Evolutionary conservation across 352 stramenopile genomes (phyloP), one percentile per base, ranked within the genome.

Genomic region (Phytophthora cactorum): DNA sequence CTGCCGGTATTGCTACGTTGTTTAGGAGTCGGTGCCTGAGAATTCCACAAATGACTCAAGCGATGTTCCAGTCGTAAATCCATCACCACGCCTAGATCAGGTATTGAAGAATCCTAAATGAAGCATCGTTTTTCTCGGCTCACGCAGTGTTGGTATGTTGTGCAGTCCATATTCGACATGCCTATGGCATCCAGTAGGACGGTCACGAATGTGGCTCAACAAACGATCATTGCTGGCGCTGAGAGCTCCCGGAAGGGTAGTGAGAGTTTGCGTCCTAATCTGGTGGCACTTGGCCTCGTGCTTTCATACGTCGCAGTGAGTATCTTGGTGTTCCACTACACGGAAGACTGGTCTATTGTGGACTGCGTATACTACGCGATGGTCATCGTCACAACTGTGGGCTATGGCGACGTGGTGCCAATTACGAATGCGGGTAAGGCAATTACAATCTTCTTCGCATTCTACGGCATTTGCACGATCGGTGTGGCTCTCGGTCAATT

Each of bases 321-420:
- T 59, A 81, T 89, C 34, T 39, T 89, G 4, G 82, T 86, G 5
- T 91, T 82, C 46, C 77, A 89, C 65, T 86, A 70, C 50, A 59
- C 85, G 15, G 82, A 91, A 54, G 29, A 74, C 8, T 91, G 82
- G 82, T 72, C 65, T 0, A 62, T 89, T 14, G 63, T 97, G 0
- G 93, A 98, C 74, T 88, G 84, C 32, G 68, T 98, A 25, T 98
- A 98, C 66, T 98, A 96, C 75, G 80, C 83, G 31, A 92, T 97
- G 70, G 91, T 97, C 8, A 97, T 96, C 41, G 77, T 98, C n/a
- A 98, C 93, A 7, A 97, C 88, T 1, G 89, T 97, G 32, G 92
- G 90, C 4, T 98, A 96, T 64, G 90, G 86, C 17, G 91, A 97
- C 66, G 78, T 96, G 14, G 65, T 73, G 14, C 89, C 92, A 3